These are phyloP conservation scores for Cystobasidium slooffiae DNA, from an alignment of 1,284 basidiomycete species.

Conservation along the genomic window DNA sequence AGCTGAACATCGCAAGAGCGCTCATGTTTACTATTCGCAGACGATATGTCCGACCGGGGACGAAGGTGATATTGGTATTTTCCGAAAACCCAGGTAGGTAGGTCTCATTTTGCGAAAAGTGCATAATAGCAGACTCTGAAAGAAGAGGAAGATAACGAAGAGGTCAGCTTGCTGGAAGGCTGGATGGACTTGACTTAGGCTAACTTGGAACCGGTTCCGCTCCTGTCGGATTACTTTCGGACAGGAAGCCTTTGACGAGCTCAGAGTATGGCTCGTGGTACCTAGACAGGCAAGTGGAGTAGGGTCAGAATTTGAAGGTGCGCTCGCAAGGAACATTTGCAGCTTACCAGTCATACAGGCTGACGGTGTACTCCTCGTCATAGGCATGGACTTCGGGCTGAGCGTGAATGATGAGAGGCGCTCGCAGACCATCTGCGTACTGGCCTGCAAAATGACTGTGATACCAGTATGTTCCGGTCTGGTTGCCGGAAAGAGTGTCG, in stretches of 20 bases:
- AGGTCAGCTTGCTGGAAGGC: not conserved
- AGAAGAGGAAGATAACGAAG: not conserved
- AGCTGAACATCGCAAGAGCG: slow-evolving; percentile 67
- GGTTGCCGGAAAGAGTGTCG: slow-evolving; percentile 26
- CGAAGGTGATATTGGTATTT: slow-evolving; percentile 81
- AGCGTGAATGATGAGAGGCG: slow-evolving; percentile 76
- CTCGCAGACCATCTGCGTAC: slow-evolving; percentile 76
- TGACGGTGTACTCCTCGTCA: slow-evolving; percentile 87
- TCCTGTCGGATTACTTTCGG: slow-evolving; percentile 64
- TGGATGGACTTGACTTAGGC: slow-evolving; percentile 44
- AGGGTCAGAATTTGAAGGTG: not conserved
- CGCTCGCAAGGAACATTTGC: not conserved
- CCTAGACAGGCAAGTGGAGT: slow-evolving; percentile 34
- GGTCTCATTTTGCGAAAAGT: slow-evolving; percentile 73
- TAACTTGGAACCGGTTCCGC: slow-evolving; percentile 82
- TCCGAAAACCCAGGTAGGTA: slow-evolving; percentile 73
- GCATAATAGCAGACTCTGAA: slow-evolving; percentile 77
- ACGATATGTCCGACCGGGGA: slow-evolving; percentile 72
- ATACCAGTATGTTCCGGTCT: slow-evolving; percentile 46
- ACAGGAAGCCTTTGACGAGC: slow-evolving; percentile 74
- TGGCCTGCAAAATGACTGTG: slow-evolving; percentile 65
- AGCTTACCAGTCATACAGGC: slow-evolving; percentile 79
- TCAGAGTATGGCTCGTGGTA: slow-evolving; percentile 70
- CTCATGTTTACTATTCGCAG: slow-evolving; percentile 76
- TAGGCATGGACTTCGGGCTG: slow-evolving; percentile 63